Evolutionary conservation across 441 rosid species (phyloP).

Genomic region (Croton setiger): DNA sequence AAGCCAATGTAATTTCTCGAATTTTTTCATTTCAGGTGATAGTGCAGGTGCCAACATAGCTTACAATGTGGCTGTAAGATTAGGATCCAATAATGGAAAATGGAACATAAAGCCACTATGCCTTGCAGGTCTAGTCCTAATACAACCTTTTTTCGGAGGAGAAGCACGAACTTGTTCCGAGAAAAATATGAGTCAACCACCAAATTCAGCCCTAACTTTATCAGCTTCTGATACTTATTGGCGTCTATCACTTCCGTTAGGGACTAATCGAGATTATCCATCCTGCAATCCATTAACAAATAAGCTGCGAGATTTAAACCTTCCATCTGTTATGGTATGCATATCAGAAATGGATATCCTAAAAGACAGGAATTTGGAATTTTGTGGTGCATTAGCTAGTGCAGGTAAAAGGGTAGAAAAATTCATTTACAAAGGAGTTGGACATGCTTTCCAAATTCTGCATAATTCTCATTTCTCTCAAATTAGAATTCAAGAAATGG

Average conservation of each 20-base stretch:
- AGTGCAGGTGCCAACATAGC: conserved; percentile 90
- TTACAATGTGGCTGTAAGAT: conserved; percentile 46
- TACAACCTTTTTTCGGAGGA: conserved; percentile 81
- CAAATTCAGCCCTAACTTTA: conserved; percentile 53
- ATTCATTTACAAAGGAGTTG: conserved; percentile 60
- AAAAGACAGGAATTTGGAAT: conserved; percentile 56
- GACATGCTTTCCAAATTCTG: conserved; percentile 76
- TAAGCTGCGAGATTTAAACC: conserved; percentile 26
- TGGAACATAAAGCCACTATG: conserved; percentile 23
- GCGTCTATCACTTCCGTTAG: conserved; percentile 54
- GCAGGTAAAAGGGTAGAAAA: conserved; percentile 54
- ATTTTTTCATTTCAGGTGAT: conserved; percentile 59
- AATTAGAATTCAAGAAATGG: conserved; percentile 54
- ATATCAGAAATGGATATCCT: conserved; percentile 68
- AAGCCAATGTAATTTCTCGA: conserved; percentile 40
- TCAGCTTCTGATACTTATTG: conserved; percentile 51
- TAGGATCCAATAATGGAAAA: conserved; percentile 23
- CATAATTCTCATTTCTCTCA: conserved; percentile 48
- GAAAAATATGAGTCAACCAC: conserved; percentile 26
- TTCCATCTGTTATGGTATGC: conserved; percentile 49
- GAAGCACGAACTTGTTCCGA: conserved; percentile 65
- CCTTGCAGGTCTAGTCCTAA: conserved; percentile 46
- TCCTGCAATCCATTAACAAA: conserved; percentile 59
- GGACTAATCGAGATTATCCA: conserved; percentile 57
- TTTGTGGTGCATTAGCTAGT: conserved; percentile 41